Evolutionary conservation across 2,329 filamentous ascomycete genomes (phyloP).

Genomic region (Pyrenochaeta sp.): DNA sequence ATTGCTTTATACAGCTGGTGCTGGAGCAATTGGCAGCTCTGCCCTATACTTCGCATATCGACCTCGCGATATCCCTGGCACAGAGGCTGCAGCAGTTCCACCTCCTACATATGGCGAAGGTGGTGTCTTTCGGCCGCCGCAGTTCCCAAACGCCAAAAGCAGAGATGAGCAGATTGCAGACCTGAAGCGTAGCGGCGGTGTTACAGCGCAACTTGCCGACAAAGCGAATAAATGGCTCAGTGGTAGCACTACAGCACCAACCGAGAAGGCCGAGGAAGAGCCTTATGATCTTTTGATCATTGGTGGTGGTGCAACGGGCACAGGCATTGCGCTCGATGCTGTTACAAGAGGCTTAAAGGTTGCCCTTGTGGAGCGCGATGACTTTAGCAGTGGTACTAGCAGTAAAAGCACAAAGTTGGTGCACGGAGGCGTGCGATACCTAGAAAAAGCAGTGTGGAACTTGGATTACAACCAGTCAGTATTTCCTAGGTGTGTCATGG

Average conservation of each 20-base stretch:
- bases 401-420: constrained; percentile 90
- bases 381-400: constrained; percentile 83
- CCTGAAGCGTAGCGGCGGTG: constrained; percentile 62
- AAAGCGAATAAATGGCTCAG: constrained; percentile 55
- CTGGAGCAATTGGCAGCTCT: constrained; percentile 62
- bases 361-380: constrained; percentile 81
- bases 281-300: constrained; percentile 82
- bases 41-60: constrained; percentile 71
- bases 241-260: constrained; percentile 35
- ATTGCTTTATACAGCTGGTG: constrained; percentile 67
- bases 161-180: constrained; percentile 71
- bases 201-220: constrained; percentile 33
- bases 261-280: constrained; percentile 52
- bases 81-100: constrained; percentile 72
- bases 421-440: constrained; percentile 83
- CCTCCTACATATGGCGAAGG: constrained; percentile 75
- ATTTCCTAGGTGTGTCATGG: neutral
- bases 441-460: constrained; percentile 88
- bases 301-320: constrained; percentile 80
- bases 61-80: constrained; percentile 75
- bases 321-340: constrained; percentile 82
- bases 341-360: constrained; percentile 81
- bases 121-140: constrained; percentile 71
- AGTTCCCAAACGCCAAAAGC: constrained; percentile 70
- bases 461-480: constrained; percentile 79